Evolutionary conservation across 177 flowering plant species (phyloP), one percentile per base, ranked within the genome.

Genomic region (Telopea speciosissima): DNA sequence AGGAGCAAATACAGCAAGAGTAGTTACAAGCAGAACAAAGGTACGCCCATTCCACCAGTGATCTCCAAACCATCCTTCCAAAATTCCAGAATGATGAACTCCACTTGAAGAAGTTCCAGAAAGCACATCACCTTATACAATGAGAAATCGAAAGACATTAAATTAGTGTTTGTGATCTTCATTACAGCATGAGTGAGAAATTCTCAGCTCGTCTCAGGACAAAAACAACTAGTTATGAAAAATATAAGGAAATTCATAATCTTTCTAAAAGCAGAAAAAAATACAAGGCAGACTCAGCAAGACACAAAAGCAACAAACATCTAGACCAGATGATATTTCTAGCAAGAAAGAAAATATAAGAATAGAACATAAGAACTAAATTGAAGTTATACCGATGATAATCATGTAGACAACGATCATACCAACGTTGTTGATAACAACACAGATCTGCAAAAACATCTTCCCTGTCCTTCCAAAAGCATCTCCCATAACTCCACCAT

Each of bases 391-490:
- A 96, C 99, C 99, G 28, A 96, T 91, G 28, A 96, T 96, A 72
- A 96, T 96, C 99, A 93, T 91, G 84, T 96, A 96, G 4, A 96
- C 97, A 70, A 93, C 78, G 70, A 93, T 91, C 12, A 90, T 89
- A 62, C 98, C 98, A 25, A 93, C 78, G 74, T 93, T 96, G 83
- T 93, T 93, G 68, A 96, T 67, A 45, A 93, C 63, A 62, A 96
- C 90, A 80, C 84, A 76, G 23, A 87, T 63, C 78, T 96, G 99
- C 82, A 93, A 70, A 65, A 85, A 68, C 16, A 90, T 83, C 80
- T 81, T 90, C 25, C 99, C 99, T 69, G 40, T 70, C 71, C 78
- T 91, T 33, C 99, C 99, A 82, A 93, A 96, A 17, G 97, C 83
- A 65, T 91, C 91, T 49, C 87, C 95, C 99, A 96, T 96, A 19